Conservation (phyloP, 805 yeast species). For the Yarrowia sp. region DNA sequence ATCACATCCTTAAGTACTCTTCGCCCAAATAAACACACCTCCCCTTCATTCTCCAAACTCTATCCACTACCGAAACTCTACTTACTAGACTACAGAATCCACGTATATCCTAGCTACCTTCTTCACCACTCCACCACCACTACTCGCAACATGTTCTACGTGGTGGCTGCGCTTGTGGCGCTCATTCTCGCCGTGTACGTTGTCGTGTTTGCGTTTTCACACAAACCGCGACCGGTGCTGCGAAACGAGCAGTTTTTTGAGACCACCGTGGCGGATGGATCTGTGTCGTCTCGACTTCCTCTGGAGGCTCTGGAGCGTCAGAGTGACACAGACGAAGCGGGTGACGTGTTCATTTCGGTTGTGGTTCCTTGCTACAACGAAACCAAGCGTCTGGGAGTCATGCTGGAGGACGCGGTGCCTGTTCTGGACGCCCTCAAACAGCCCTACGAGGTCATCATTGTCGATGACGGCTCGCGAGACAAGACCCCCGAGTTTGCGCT, state of each 20-base stretch:
- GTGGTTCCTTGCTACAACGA: slow-evolving; percentile 96
- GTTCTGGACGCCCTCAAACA: slow-evolving; percentile 43
- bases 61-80: background rate
- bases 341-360: slow-evolving; percentile 56
- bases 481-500: slow-evolving; percentile 73
- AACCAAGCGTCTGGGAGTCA: slow-evolving; percentile 56
- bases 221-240: slow-evolving; percentile 15
- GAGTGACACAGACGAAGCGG: background rate
- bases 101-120: background rate
- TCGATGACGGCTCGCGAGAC: slow-evolving; percentile 90
- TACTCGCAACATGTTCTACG: background rate
- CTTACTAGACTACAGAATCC: background rate
- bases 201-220: slow-evolving; percentile 8
- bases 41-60: background rate
- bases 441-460: slow-evolving; percentile 72
- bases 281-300: background rate
- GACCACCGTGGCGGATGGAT: slow-evolving; percentile 14
- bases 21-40: no score
- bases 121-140: background rate
- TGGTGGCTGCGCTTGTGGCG: slow-evolving; percentile 9
- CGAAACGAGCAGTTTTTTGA: slow-evolving; percentile 1
- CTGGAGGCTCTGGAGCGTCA: background rate
- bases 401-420: slow-evolving; percentile 43
- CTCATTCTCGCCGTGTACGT: slow-evolving; percentile 1
- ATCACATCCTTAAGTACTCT: no score